Conservation (phyloP, 768 basidiomycete genomes). For the Termitomyces sp. region DNA sequence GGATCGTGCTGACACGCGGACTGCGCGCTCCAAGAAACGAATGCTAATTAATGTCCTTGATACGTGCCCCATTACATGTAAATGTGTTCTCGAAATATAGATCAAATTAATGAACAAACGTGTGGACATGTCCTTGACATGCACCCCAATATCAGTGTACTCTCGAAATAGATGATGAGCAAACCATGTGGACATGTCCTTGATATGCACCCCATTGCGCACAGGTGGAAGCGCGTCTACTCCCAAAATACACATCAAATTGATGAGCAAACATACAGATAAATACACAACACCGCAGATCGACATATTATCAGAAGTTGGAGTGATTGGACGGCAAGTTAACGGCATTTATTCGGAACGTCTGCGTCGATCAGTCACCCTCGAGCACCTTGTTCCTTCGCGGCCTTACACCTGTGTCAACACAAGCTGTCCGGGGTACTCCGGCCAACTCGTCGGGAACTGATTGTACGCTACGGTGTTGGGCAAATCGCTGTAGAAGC, state of each 20-base stretch:
- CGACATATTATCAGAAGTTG: not conserved
- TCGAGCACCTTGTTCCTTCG: not conserved
- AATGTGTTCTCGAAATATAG: too few relatives aligned
- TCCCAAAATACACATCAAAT: not conserved
- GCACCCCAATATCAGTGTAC: too few relatives aligned
- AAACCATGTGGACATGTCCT: too few relatives aligned
- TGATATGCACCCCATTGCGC: too few relatives aligned
- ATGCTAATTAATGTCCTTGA: too few relatives aligned
- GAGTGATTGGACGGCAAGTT: not conserved
- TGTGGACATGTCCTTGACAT: too few relatives aligned
- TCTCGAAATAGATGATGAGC: too few relatives aligned
- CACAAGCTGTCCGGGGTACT: constrained; percentile 5
- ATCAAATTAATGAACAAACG: too few relatives aligned
- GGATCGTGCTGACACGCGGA: too few relatives aligned
- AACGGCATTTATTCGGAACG: not conserved
- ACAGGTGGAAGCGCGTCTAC: too few relatives aligned
- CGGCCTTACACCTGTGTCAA: not conserved
- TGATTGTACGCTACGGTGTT: constrained; percentile 7
- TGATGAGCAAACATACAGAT: not conserved
- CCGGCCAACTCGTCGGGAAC: constrained; percentile 9
- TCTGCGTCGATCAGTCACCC: not conserved
- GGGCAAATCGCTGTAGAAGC: constrained; percentile 26
- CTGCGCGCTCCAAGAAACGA: too few relatives aligned
- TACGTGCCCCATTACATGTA: too few relatives aligned
- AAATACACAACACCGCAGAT: not conserved